Evolutionary conservation across 2,329 filamentous ascomycete species (phyloP), one percentile per base, ranked within the genome.

Genomic region (Fusarium robinianum): DNA sequence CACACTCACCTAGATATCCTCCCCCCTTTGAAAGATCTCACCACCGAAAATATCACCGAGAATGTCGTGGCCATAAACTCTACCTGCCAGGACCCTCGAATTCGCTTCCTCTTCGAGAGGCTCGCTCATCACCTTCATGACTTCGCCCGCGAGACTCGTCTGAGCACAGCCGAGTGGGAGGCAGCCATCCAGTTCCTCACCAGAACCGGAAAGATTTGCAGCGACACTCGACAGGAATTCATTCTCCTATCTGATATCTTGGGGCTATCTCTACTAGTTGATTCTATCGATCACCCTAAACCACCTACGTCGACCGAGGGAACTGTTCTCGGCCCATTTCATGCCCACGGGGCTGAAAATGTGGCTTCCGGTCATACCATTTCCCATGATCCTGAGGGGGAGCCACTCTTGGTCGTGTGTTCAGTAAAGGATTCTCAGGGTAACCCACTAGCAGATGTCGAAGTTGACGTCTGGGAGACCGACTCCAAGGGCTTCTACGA

Each of bases 381-480:
- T 62, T 80, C 81, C 1, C 76, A 79, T 40, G 85, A 89, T 51
- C 75, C 79, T 0, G 69, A 80, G 17, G 87, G 87, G 41, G 77
- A 84, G 45, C 79, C 84, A 0, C 74, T 87, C 43, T 73, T 90
- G 4, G 83, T 85, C 2, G 60, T 88, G 7, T 88, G 87, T 69
- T 83, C 75, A 0, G 67, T 90, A 55, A 81, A 78, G 52, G 83
- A 87, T 62, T 80, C 78, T 0, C 25, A 71, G 2, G 84, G 84
- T 1, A 72, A 72, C 1, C 81, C 86, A 0, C 72, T 90, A 21
- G 41, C 71, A 0, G 78, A 71, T 23, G 85, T 82, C 30, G 85
- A 83, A 60, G 78, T 90, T 49, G 86, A 90, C 65, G 81, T 90
- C 39, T 91, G 87, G 87, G 87, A 90, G 67, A 88, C 87, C 2